These are phyloP conservation scores for Eimeria praecox DNA, from an alignment of 169 alveolate species.

Conservation along the genomic window DNA sequence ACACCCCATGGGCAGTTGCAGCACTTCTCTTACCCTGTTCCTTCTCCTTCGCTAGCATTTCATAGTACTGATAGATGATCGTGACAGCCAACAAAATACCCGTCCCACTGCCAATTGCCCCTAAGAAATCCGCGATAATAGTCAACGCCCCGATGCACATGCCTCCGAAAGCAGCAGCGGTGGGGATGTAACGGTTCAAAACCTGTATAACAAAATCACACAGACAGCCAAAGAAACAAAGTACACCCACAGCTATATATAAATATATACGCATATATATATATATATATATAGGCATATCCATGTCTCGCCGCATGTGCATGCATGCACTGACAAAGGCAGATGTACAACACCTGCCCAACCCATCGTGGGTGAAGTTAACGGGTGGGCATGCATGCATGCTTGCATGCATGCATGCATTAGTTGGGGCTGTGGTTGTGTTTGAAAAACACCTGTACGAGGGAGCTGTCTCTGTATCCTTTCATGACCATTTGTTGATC, in stretches of 20 bases:
- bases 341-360: too few species aligned
- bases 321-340: too few species aligned
- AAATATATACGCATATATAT: not conserved
- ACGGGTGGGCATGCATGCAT: too few species aligned
- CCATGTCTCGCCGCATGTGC: too few species aligned
- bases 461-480: slow-evolving; percentile 95
- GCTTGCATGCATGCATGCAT: not conserved
- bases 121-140: slow-evolving; percentile 99
- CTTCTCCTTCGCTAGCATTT: slow-evolving; percentile 97
- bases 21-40: slow-evolving; percentile 92
- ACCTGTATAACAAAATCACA: not conserved
- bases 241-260: not conserved
- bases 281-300: slow-evolving; percentile 6
- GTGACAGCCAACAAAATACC: slow-evolving; percentile 98
- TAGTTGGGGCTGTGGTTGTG: not conserved
- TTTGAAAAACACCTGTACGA: slow-evolving; percentile 85
- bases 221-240: not conserved
- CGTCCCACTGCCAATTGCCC: slow-evolving; percentile 99
- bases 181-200: slow-evolving; percentile 96
- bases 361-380: too few species aligned
- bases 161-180: slow-evolving; percentile 99
- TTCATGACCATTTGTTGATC: slow-evolving; percentile 97
- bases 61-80: slow-evolving; percentile 99
- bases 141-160: slow-evolving; percentile 99
- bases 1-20: too few species aligned